Percentiles rank a stretch among this genome's conserved stretches.
phyloP scores from a whole-genome alignment of 257 asterid species.

The Solanum tarapatanum region DNA sequence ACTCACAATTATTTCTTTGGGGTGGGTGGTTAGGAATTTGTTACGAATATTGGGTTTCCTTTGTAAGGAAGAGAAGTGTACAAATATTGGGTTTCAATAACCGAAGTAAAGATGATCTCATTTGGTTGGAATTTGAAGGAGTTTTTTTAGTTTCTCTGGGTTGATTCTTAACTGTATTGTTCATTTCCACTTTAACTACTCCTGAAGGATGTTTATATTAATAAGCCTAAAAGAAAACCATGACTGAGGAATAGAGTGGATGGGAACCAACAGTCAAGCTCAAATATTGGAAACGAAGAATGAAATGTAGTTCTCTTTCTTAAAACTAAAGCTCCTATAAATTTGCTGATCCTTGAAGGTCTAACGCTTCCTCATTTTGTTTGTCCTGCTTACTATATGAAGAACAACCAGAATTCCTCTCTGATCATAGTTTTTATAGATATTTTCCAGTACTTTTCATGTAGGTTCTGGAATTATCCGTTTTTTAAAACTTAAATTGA shows the following conservation, averaged over 20 bases:
- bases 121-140: background rate
- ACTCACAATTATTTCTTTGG: background rate
- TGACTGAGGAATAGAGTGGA: background rate
- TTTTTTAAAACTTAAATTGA: background rate
- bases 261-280: background rate
- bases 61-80: background rate
- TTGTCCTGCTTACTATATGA: background rate
- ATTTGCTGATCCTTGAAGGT: background rate
- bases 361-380: background rate
- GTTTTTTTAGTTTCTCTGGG: background rate
- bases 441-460: background rate
- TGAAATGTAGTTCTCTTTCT: background rate
- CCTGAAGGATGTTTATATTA: background rate
- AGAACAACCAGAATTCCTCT: background rate
- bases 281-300: background rate
- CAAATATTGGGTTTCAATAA: background rate
- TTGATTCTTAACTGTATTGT: background rate
- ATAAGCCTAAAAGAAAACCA: background rate
- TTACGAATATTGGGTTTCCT: background rate
- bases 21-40: background rate
- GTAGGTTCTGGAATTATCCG: background rate
- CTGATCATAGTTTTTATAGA: background rate
- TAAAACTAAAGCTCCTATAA: background rate
- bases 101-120: background rate
- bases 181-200: background rate